phyloP scores from a whole-genome alignment of 805 yeast genomes.

The Priceomyces haplophilus region DNA sequence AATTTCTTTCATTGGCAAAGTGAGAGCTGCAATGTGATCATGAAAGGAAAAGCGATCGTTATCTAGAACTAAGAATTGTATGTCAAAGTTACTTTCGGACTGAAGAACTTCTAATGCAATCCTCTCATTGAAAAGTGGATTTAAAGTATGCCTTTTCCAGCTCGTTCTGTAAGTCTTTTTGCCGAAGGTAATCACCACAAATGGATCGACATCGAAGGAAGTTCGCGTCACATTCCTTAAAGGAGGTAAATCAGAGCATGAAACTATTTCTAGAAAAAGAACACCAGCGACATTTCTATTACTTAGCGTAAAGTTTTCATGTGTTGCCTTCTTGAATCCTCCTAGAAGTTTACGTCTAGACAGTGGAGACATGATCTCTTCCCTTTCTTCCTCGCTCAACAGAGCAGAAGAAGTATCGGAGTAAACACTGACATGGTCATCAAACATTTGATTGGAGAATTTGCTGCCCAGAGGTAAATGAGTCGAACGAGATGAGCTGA shows the following conservation, averaged over 20 bases:
- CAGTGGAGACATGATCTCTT: no score
- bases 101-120: constrained; percentile 73
- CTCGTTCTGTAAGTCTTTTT: constrained; percentile 82
- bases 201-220: constrained; percentile 95
- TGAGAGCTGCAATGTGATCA: constrained; percentile 72
- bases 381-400: background rate
- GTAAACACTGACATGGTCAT: constrained; percentile 16
- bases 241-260: constrained; percentile 78
- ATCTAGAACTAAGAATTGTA: constrained; percentile 75
- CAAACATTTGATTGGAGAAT: background rate
- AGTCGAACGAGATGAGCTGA: background rate
- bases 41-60: constrained; percentile 80
- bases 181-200: constrained; percentile 88
- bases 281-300: constrained; percentile 58
- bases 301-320: constrained; percentile 33
- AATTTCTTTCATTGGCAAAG: constrained; percentile 54
- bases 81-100: constrained; percentile 60
- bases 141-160: constrained; percentile 75
- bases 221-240: constrained; percentile 65
- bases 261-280: constrained; percentile 68
- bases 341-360: constrained; percentile 4
- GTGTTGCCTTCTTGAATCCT: constrained; percentile 1
- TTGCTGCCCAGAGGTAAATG: background rate
- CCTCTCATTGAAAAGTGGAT: constrained; percentile 79
- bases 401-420: constrained; percentile 19